Percentiles rank a stretch among this genome's conserved stretches.
Evolutionary conservation across 106 monocot genomes (phyloP).

Genomic region (Phalaenopsis aphrodite): DNA sequence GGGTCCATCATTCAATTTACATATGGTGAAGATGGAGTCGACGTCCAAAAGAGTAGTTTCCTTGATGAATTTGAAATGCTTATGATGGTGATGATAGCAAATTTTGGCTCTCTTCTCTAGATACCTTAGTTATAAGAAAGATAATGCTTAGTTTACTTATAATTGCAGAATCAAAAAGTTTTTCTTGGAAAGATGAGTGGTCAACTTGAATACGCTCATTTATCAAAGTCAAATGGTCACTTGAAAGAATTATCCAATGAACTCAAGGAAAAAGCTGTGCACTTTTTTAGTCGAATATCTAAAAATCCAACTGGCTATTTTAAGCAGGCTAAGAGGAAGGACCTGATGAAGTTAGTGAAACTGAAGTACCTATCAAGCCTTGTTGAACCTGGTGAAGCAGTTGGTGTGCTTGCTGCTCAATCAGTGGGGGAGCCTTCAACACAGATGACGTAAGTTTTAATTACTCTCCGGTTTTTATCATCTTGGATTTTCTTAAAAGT

Average conservation of each 20-base stretch:
- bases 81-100: slow-evolving; percentile 37
- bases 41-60: slow-evolving; percentile 83
- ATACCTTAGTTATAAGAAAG: background rate
- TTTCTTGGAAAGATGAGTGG: slow-evolving; percentile 23
- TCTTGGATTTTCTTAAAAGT: background rate
- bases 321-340: slow-evolving; percentile 29
- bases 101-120: background rate
- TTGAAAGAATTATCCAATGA: slow-evolving; percentile 42
- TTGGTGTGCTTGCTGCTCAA: slow-evolving; percentile 91
- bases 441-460: slow-evolving; percentile 87
- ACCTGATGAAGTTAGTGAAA: slow-evolving; percentile 60
- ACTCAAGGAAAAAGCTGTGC: slow-evolving; percentile 33
- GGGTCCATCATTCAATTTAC: slow-evolving; percentile 79
- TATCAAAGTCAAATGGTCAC: slow-evolving; percentile 39
- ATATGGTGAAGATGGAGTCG: slow-evolving; percentile 97
- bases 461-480: background rate
- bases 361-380: slow-evolving; percentile 78
- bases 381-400: slow-evolving; percentile 86
- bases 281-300: slow-evolving; percentile 15
- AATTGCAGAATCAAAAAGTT: slow-evolving; percentile 59
- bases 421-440: slow-evolving; percentile 97
- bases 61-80: slow-evolving; percentile 53
- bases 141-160: background rate
- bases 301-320: slow-evolving; percentile 15
- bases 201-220: slow-evolving; percentile 16